Evolutionary conservation across 2,329 filamentous ascomycete species (phyloP).

Genomic region (Lachnum nothofagi): DNA sequence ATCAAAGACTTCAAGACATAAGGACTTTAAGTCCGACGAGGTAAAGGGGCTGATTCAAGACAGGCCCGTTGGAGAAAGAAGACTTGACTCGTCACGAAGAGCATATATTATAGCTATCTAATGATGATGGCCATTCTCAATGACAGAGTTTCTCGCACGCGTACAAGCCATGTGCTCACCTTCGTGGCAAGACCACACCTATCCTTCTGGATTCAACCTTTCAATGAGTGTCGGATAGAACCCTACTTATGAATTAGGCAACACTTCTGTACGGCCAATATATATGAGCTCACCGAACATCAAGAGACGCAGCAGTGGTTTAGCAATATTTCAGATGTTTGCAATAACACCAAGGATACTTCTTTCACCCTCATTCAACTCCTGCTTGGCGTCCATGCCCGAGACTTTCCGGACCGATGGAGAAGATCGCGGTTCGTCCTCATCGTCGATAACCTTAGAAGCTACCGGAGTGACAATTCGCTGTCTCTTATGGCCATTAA

Average conservation of each 20-base stretch:
- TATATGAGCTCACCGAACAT: no score
- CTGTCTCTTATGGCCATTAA: slow-evolving; percentile 37
- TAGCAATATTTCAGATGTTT: slow-evolving; percentile 17
- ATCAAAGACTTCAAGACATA: neutral
- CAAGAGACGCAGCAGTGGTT: neutral
- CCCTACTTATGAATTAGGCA: no score
- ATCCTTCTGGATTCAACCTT: no score
- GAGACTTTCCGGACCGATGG: slow-evolving; percentile 26
- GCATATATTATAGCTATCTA: slow-evolving; percentile 18
- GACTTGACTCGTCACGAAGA: slow-evolving; percentile 5
- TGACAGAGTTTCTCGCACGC: neutral
- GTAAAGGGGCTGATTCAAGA: slow-evolving; percentile 5
- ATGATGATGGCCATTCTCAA: slow-evolving; percentile 4
- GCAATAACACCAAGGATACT: slow-evolving; percentile 23
- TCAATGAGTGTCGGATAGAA: no score
- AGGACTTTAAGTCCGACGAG: slow-evolving; percentile 2
- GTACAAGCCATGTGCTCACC: neutral
- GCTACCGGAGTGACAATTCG: slow-evolving; percentile 45
- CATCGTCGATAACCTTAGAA: slow-evolving; percentile 43
- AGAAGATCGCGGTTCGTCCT: slow-evolving; percentile 40
- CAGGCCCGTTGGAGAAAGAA: neutral
- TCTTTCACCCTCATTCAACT: slow-evolving; percentile 18
- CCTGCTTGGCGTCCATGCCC: slow-evolving; percentile 13
- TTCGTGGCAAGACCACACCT: neutral
- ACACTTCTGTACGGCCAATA: no score